Percentiles rank a stretch among this genome's conserved stretches.
Conservation (phyloP, 148 eudicot genomes). For the Suaeda aralocaspica region DNA sequence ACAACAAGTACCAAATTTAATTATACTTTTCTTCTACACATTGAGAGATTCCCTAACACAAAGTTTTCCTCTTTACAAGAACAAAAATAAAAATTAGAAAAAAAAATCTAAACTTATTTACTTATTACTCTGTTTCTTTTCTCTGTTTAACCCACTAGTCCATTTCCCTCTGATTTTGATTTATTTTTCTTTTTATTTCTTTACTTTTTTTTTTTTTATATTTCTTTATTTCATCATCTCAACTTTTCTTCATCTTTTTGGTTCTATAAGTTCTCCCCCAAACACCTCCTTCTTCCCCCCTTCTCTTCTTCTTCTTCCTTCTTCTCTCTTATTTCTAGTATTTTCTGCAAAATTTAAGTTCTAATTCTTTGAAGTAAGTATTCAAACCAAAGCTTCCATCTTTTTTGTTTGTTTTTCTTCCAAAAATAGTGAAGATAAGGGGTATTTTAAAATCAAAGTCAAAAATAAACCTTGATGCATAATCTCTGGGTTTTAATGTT, state of each 20-base stretch:
- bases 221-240: slow-evolving; percentile 16
- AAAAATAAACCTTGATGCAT: slow-evolving; percentile 44
- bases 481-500: slow-evolving; percentile 55
- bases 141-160: slow-evolving; percentile 17
- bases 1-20: slow-evolving; percentile 15
- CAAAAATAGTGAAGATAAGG: slow-evolving; percentile 5
- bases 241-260: slow-evolving; percentile 18
- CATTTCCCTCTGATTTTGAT: not conserved
- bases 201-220: slow-evolving; percentile 14
- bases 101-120: too few species aligned
- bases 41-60: not conserved
- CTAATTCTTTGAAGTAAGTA: too few species aligned
- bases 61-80: slow-evolving; percentile 10
- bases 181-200: slow-evolving; percentile 17
- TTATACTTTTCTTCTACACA: slow-evolving; percentile 13
- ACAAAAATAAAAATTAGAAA: not conserved
- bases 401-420: too few species aligned
- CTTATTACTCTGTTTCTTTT: not conserved
- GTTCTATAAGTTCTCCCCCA: slow-evolving; percentile 20
- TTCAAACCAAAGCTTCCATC: too few species aligned
- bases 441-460: not conserved
- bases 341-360: too few species aligned
- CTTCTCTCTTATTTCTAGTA: slow-evolving; percentile 1
- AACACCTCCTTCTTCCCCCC: slow-evolving; percentile 21
- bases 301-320: slow-evolving; percentile 2